Evolutionary conservation across 345 rosid genomes (phyloP).

Genomic region (Lepidium aucheri): DNA sequence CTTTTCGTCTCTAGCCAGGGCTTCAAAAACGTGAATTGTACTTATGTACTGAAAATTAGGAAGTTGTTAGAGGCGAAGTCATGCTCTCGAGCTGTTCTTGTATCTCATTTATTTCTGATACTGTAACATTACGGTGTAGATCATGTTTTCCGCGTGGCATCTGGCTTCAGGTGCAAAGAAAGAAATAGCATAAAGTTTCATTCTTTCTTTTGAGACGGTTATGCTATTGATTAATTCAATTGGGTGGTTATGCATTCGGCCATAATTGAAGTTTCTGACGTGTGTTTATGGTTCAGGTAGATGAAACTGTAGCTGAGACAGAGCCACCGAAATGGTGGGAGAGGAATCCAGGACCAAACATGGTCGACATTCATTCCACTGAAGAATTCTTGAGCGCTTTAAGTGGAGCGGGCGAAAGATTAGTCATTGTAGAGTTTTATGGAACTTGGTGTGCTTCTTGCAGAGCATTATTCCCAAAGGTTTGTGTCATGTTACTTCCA

Average conservation of each 20-base stretch:
- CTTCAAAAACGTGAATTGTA: not conserved
- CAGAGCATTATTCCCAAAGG: constrained; percentile 83
- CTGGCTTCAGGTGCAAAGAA: not conserved
- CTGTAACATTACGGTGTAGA: not conserved
- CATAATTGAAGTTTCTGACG: not conserved
- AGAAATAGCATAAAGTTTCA: not conserved
- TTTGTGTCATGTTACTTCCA: not conserved
- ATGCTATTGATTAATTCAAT: not conserved
- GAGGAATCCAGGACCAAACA: constrained; percentile 69
- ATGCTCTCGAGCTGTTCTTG: not conserved
- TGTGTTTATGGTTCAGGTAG: constrained; percentile 20
- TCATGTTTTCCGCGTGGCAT: not conserved
- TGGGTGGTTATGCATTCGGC: not conserved
- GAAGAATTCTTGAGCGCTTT: constrained; percentile 69
- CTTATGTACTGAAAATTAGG: not conserved
- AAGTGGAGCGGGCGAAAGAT: constrained; percentile 66
- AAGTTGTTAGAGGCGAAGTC: not conserved
- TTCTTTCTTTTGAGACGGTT: not conserved
- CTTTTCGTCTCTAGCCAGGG: not conserved
- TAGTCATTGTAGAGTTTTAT: constrained; percentile 91
- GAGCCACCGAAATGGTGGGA: constrained; percentile 97
- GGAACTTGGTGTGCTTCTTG: constrained; percentile 99
- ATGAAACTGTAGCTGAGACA: constrained; percentile 42
- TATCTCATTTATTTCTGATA: not conserved
- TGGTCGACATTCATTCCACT: constrained; percentile 85